Base-by-base conservation (phyloP, 305 asterid species). In the Plantago coronopus region DNA sequence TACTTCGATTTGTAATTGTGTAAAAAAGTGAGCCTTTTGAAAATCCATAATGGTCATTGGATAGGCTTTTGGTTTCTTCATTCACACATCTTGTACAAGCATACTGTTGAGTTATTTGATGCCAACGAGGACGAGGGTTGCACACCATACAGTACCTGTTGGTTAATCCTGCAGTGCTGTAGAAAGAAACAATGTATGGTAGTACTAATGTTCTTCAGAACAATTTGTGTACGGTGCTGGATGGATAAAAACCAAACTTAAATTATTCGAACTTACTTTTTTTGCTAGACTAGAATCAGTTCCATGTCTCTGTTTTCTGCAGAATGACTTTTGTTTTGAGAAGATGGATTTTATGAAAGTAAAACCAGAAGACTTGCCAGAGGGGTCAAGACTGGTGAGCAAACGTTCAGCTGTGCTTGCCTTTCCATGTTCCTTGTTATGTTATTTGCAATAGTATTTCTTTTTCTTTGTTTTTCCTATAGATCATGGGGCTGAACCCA, bases 401-500 rank as follows among this genome's bases (percentile, higher is more conserved):
- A 9, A 8, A 13, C 71, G 48, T 4, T 20, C 31, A 19, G 54
- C 56, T 48, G 23, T 17, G 46, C 23, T n/a, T 1, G 29, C n/a
- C 16, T 38, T 61, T 59, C 21, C 48, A 31, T 23, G 46, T 46
- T 40, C 59, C 21, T 27, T 17, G 51, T 43, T 54, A 31, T 51
- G 7, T 58, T 66, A 17, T n/a, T n/a, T n/a, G n/a, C n/a, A n/a
- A n/a, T n/a, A n/a, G n/a, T n/a, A n/a, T 40, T 51, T 59, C 55
- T 59, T 27, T 47, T 55, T 66, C 57, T 20, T 46, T 62, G 63
- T 65, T 17, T 40, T 48, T 64, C 67, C 64, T 67, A 63, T 77
- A 93, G 99, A 89, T 93, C 74, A 89, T 93, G 87, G 95, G 94
- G 68, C 72, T 91, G 76, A 89, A 91, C 76, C 98, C 98, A 51